Evolutionary conservation across 192 early-diverging fungal genomes (phyloP), one percentile per base, ranked within the genome.

Genomic region (Gonapodya sp.): DNA sequence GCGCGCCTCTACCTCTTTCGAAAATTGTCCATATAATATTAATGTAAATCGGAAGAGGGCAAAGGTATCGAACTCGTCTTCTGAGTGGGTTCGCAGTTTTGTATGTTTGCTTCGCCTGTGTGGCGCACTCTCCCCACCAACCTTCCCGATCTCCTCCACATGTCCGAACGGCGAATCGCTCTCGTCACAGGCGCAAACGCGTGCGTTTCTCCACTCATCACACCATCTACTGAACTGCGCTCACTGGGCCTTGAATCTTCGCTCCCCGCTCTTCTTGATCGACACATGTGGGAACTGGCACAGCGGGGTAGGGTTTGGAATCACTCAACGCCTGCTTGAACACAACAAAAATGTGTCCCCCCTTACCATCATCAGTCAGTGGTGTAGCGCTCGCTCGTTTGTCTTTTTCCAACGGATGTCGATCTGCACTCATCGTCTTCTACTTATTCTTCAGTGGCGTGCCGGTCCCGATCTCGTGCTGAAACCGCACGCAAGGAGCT

Each of bases 241-340:
- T 16, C 8, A 8, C 46, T 64, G 8, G 8, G n/a, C n/a, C 8
- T 16, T 24, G 46, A 24, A 64, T 64, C 46, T 24, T 64, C 46
- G 24, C 46, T 8, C 8, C 8, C 8, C 8, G 24, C 46, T 8
- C 8, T 64, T 24, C 46, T 64, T 64, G 46, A 8, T 16, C n/a
- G n/a, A n/a, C n/a, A n/a, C n/a, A n/a, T n/a, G n/a, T n/a, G n/a
- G n/a, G n/a, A 8, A 64, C 46, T 64, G 46, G 24, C 34, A 34
- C 78, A 86, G 86, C 75, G 87, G 87, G 1, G 78, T 87, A 18
- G 87, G 87, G 35, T 85, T 81, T 79, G 84, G 83, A 32, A 84
- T 86, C 36, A 81, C 79, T 36, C 73, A 85, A 35, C 81, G 81
- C 1, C 81, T 88, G 36, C 14, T 87, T 14, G 78, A 81, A n/a